Evolutionary conservation across 768 basidiomycete genomes (phyloP), one percentile per base, ranked within the genome.

Genomic region (Sarcodon aspratus): DNA sequence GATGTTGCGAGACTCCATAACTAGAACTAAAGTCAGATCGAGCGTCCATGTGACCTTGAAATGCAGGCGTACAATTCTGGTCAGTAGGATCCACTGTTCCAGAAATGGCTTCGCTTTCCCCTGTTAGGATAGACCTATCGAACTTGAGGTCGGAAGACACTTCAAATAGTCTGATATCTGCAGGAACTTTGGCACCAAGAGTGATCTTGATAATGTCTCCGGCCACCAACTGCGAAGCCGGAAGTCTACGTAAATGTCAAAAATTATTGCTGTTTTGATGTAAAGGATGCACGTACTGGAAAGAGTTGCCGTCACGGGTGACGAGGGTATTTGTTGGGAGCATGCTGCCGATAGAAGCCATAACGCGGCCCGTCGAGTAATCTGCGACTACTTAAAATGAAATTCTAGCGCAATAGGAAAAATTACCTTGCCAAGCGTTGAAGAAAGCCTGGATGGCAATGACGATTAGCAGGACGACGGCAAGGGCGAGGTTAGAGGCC

Each of bases 121-220:
- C 79, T 5, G 82, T 85, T n/a, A 85, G 67, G 36, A 83, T 71
- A 33, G 78, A 74, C 32, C 80, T 67, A 54, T 84, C 82, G 44
- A 82, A 76, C 48, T 71, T 70, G 36, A 82, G 61, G 56, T 84
- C 82, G 3, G 71, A 75, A 18, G 46, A 82, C 69, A 70, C 71
- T 4, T 78, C 67, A 34, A 84, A 70, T n/a, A 87, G 65, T 45
- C 78, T 73, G 12, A 86, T 50, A 56, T 87, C 85, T 4, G 84
- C 83, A 0, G 85, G 85, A 2, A 85, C 73, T 12, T 82, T 78
- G 56, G 79, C 77, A 21, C 85, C 85, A 49, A 84, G 73, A 21
- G 65, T 64, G 56, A 86, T 73, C 1, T 69, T 66, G 47, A 85
- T 73, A 31, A 87, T 60, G 56, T 87, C 85, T 11, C 84, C 85